Evolutionary conservation across 495 filamentous ascomycete species (phyloP), one percentile per base, ranked within the genome.

Genomic region (Lichina pygmaea): DNA sequence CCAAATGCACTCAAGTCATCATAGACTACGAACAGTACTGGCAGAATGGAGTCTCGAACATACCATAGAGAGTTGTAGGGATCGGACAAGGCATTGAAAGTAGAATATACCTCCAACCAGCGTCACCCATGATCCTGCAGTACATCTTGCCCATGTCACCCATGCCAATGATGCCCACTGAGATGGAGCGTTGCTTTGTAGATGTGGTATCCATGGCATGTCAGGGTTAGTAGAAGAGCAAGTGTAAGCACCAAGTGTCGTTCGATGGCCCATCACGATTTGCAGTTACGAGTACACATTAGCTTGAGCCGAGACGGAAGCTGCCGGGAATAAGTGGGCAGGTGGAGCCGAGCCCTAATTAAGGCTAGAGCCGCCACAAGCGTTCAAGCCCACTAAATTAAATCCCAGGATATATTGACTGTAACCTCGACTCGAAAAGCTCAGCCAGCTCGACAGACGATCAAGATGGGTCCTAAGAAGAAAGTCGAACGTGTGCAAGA

Each of bases 1-100:
- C 85, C 85, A 94, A 94, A 94, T 94, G 85, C 85, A 81, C 85
- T 94, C 85, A 82, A 81, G 83, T 94, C 85, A 94, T 93, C 85
- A 86, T 85, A 56, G 53, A 55, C 64, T 54, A 4, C 46, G 31
- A 41, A 48, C 51, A 51, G 48, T 39, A 42, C 43, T 43, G 45
- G 52, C 53, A 33, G 41, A 17, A 46, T 33, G 13, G 37, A 17
- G 33, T 44, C 17, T 24, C 24, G 4, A 24, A 24, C 24, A 24
- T 24, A 24, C 24, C 24, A 24, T 24, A 4, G 24, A 24, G 4
- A 24, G 24, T 24, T 37, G 30, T 34, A 47, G 8, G 13, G 11
- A 32, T n/a, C 12, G 6, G 10, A 17, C 15, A 10, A n/a, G n/a
- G 37, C 17, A 47, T 8, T 24, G 9, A 38, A 16, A 39, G 1